Base-by-base conservation (phyloP, 176 grass and related monocot genomes). In the Oryza glumipatula region DNA sequence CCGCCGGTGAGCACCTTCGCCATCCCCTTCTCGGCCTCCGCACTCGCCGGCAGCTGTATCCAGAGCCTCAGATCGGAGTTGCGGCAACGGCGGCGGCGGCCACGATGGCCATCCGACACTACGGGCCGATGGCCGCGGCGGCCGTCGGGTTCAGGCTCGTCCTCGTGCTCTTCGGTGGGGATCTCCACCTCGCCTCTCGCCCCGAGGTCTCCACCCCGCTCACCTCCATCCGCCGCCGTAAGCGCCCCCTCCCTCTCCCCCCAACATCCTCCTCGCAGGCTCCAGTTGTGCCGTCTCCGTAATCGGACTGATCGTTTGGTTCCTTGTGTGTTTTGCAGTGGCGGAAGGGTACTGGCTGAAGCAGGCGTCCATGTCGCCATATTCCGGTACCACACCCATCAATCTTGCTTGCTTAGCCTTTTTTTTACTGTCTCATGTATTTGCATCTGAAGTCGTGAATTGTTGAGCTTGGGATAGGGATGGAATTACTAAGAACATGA, bases 341-440 rank as follows among this genome's bases (percentile, higher is more conserved):
- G 85, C 93, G 28, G 93, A 98, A 72, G 96, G 91, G 39, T 98
- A 98, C 89, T 98, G 96, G 96, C 88, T 96, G 80, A 98, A 96
- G 89, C 93, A 89, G 72, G 85, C 88, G 11, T 90, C 96, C 65
- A 89, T 98, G 82, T 94, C 93, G 38, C 96, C 96, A 0, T 95
- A 98, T 65, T 80, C 93, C 19, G 96, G 96, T 94, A 72, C 56
- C 65, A 4, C 47, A 11, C 70, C 46, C 22, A n/a, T 54, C 77
- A 43, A 68, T 41, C 72, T 47, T 72, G 2, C 10, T 73, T 52
- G 17, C 58, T 77, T 76, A 67, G 9, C 43, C 30, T 26, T 81
- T 70, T 71, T 7, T 54, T 43, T 9, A 9, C 9, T 36, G 10
- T 63, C 9, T 44, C 43, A 1, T 67, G 44, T 17, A 56, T 86